A percentile compares a stretch with the other conserved stretches of the same genome.
These are phyloP conservation scores for Aspergillus ibericus DNA, from an alignment of 2,329 filamentous ascomycete genomes.

Conservation along the genomic window DNA sequence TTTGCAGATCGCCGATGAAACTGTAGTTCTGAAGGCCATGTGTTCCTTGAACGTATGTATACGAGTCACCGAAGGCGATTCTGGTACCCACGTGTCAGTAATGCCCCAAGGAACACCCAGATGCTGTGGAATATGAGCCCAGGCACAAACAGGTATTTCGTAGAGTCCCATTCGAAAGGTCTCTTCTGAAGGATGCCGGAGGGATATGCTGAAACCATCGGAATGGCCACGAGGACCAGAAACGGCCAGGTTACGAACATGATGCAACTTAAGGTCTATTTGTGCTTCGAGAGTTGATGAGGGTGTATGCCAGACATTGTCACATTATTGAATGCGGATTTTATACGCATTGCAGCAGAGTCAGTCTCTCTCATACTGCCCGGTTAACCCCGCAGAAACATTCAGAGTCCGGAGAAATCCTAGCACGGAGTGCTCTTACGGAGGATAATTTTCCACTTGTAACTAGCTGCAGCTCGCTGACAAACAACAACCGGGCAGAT, in stretches of 20 bases:
- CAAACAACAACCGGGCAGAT: background rate
- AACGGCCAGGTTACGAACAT: slow-evolving; percentile 1
- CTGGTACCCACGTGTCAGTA: slow-evolving; percentile 11
- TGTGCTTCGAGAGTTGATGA: background rate
- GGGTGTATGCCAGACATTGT: background rate
- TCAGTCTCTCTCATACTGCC: background rate
- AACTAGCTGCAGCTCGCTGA: background rate
- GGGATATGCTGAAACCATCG: slow-evolving; percentile 4
- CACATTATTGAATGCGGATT: background rate
- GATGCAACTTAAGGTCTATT: background rate
- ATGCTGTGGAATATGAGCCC: background rate
- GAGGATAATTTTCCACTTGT: slow-evolving; percentile 20
- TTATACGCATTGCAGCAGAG: slow-evolving; percentile 1
- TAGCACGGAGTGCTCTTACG: slow-evolving; percentile 4
- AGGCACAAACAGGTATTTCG: slow-evolving; percentile 18
- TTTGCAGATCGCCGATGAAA: slow-evolving; percentile 56
- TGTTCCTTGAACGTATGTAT: slow-evolving; percentile 54
- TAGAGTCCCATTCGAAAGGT: slow-evolving; percentile 17
- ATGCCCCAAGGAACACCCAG: background rate
- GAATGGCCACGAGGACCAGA: slow-evolving; percentile 7
- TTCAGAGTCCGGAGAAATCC: slow-evolving; percentile 15
- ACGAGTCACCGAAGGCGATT: slow-evolving; percentile 35
- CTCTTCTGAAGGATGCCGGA: background rate
- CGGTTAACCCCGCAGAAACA: slow-evolving; percentile 2
- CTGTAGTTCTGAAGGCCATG: slow-evolving; percentile 53